Evolutionary conservation across 2,329 filamentous ascomycete species (phyloP), one percentile per base, ranked within the genome.

Genomic region (Pseudocercospora fijiensis): DNA sequence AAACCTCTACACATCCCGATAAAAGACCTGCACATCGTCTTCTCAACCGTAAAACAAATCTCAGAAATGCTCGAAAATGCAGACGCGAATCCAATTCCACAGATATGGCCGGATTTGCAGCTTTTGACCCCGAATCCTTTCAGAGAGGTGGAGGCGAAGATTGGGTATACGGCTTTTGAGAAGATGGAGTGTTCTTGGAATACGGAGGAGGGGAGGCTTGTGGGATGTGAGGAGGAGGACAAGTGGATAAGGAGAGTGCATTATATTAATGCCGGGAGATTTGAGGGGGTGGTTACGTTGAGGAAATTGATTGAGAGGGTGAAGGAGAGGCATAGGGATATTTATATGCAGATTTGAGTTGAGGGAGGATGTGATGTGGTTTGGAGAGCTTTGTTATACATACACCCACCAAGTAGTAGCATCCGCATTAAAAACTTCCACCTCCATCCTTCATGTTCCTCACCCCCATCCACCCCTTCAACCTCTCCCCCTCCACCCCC

Each of bases 401-500:
- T 41, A 41, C 16, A 41, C n/a, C n/a, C n/a, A n/a, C n/a, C n/a
- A n/a, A n/a, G n/a, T n/a, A n/a, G n/a, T n/a, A n/a, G n/a, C n/a
- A n/a, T n/a, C n/a, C n/a, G n/a, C n/a, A n/a, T n/a, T n/a, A n/a
- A n/a, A 49, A 24, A 49, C 20, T 5, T 4, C 20, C 45, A 20
- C 45, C 26, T 27, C 13, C 5, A n/a, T n/a, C n/a, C n/a, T n/a
- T n/a, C n/a, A n/a, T n/a, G n/a, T 41, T 18, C 3, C 5, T 30
- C 16, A 13, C 10, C 1, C 49, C 49, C 26, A 53, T 53, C 49
- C 49, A 53, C 18, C 16, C 28, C 26, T 7, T 53, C 9, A 92
- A 83, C 69, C 87, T 86, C n/a, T 84, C 82, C 65, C 83, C 82
- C 72, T 92, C 88, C 72, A 87, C 89, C 2, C 85, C 88, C 63